Percentiles rank a stretch among this genome's conserved stretches.
These are phyloP conservation scores for Galeopsis tetrahit DNA, from an alignment of 257 asterid genomes.

Conservation along the genomic window DNA sequence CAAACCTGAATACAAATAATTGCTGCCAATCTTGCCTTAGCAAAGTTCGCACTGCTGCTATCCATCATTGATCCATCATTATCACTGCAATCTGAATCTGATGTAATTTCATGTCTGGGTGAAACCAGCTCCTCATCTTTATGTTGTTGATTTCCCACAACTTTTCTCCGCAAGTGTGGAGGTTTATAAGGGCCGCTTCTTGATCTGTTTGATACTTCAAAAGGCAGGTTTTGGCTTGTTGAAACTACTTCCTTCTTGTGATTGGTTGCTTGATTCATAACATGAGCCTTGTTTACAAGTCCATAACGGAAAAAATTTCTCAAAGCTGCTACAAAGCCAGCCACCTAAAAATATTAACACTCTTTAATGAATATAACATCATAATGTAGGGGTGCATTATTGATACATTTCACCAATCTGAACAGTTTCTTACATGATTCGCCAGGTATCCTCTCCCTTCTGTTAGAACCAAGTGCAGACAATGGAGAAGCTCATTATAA, in stretches of 20 bases:
- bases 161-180: slow-evolving; percentile 84
- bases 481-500: slow-evolving; percentile 76
- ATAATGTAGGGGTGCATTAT: slow-evolving; percentile 6
- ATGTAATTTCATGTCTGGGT: slow-evolving; percentile 54
- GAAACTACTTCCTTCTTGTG: slow-evolving; percentile 44
- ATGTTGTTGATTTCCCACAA: slow-evolving; percentile 38
- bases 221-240: slow-evolving; percentile 40
- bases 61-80: slow-evolving; percentile 69
- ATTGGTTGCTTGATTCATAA: slow-evolving; percentile 45
- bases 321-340: slow-evolving; percentile 79
- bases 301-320: slow-evolving; percentile 81
- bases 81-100: slow-evolving; percentile 95
- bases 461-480: slow-evolving; percentile 80
- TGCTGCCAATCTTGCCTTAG: slow-evolving; percentile 80
- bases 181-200: slow-evolving; percentile 68
- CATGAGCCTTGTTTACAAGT: slow-evolving; percentile 53
- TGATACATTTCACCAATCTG: slow-evolving; percentile 16
- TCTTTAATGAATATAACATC: slow-evolving; percentile 25
- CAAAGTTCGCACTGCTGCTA: slow-evolving; percentile 47
- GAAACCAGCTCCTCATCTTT: slow-evolving; percentile 48
- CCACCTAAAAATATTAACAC: slow-evolving; percentile 57
- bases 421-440: slow-evolving; percentile 67
- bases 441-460: slow-evolving; percentile 75
- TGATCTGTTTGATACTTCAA: slow-evolving; percentile 51
- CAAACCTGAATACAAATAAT: slow-evolving; percentile 86